Conservation (phyloP, 495 filamentous ascomycete species). For the Trichoderma reesei region DNA sequence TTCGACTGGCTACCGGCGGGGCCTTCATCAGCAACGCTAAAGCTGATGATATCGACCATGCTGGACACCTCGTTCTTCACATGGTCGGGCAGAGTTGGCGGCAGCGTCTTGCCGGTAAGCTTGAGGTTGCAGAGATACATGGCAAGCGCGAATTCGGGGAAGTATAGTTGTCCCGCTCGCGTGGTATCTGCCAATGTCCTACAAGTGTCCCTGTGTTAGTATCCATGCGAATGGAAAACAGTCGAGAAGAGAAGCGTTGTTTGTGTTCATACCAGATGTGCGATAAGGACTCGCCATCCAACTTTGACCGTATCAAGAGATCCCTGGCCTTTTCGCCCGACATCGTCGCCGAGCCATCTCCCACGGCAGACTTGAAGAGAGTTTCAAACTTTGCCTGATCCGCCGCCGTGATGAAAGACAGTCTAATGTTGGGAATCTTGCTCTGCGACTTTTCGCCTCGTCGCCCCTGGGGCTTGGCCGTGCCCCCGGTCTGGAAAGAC, state of each 20-base stretch:
- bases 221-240: no score
- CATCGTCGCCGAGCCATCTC: slow-evolving; percentile 71
- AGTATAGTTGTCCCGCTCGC: slow-evolving; percentile 89
- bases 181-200: slow-evolving; percentile 97
- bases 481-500: slow-evolving; percentile 59
- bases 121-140: slow-evolving; percentile 98
- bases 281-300: slow-evolving; percentile 70
- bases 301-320: slow-evolving; percentile 75
- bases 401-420: slow-evolving; percentile 90
- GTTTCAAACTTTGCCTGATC: slow-evolving; percentile 98
- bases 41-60: slow-evolving; percentile 99
- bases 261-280: slow-evolving; percentile 63
- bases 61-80: slow-evolving; percentile 95
- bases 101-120: slow-evolving; percentile 75
- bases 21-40: slow-evolving; percentile 73
- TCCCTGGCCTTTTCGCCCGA: slow-evolving; percentile 88
- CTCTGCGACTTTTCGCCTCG: slow-evolving; percentile 29
- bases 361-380: slow-evolving; percentile 91
- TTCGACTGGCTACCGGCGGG: slow-evolving; percentile 34
- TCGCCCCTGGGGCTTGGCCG: slow-evolving; percentile 42
- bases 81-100: slow-evolving; percentile 64
- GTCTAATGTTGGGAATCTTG: slow-evolving; percentile 88
- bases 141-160: slow-evolving; percentile 94
- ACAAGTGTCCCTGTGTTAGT: slow-evolving; percentile 14
- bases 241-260: not conserved